phyloP scores from a whole-genome alignment of 495 filamentous ascomycete species.

The Lophiotrema nucula region DNA sequence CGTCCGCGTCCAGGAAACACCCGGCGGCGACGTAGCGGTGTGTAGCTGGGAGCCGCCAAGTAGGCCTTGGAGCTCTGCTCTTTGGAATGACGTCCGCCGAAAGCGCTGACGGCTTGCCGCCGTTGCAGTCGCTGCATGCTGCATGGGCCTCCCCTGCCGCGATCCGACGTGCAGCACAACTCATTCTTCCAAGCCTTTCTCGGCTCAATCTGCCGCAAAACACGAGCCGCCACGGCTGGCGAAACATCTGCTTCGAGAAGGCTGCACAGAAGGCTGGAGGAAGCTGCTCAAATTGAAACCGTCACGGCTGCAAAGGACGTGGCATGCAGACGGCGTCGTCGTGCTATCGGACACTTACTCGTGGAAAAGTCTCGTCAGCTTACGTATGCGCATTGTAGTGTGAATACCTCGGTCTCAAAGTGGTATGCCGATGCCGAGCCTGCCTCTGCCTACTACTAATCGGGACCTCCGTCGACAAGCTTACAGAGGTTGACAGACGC shows the following conservation, averaged over 20 bases:
- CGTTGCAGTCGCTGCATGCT: background rate
- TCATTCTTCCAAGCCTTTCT: background rate
- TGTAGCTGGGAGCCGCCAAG: background rate
- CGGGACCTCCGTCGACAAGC: no score
- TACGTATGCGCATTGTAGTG: no score
- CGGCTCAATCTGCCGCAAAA: background rate
- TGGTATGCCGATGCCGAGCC: no score
- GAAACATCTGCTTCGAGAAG: background rate
- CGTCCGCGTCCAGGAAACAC: background rate
- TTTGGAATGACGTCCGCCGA: slow-evolving; percentile 1
- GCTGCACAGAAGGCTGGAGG: background rate
- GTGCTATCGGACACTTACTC: no score
- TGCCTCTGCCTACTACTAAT: no score
- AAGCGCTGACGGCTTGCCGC: background rate
- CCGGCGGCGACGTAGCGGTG: background rate
- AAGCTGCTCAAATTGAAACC: no score
- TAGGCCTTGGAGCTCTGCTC: background rate
- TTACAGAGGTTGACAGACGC: no score
- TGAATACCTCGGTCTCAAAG: no score
- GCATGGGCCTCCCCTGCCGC: background rate
- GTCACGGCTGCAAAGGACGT: no score
- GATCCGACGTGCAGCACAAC: slow-evolving; percentile 4
- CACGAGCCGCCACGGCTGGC: no score
- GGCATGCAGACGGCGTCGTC: no score
- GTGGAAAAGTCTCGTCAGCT: no score